A percentile compares a stretch with the other conserved stretches of the same genome.
Evolutionary conservation across 139 green algal genomes (phyloP).

Genomic region (Tetraselmis striata): DNA sequence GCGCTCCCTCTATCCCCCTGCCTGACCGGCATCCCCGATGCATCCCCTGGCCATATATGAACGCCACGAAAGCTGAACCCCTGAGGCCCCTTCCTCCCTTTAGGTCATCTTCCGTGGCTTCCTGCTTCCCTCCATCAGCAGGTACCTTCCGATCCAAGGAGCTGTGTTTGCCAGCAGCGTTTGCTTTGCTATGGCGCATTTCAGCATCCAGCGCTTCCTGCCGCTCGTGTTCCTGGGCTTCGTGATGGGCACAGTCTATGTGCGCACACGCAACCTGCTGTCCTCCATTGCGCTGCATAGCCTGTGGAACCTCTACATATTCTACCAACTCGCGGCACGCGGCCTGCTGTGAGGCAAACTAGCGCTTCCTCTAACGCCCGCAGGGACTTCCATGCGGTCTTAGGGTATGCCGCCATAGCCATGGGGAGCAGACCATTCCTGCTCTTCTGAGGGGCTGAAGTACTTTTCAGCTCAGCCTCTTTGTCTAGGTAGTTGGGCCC

Average conservation of each 20-base stretch:
- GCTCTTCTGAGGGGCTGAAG: no score
- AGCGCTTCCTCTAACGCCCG: no score
- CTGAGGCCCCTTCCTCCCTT: no score
- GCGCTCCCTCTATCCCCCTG: neutral
- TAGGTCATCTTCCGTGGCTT: slow-evolving; percentile 87
- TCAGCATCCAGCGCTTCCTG: slow-evolving; percentile 71
- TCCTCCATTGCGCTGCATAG: slow-evolving; percentile 67
- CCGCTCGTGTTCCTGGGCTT: slow-evolving; percentile 82
- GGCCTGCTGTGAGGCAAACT: neutral
- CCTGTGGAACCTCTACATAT: slow-evolving; percentile 72
- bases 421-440: no score
- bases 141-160: slow-evolving; percentile 47
- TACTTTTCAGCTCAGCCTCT: no score
- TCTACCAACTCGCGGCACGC: slow-evolving; percentile 27
- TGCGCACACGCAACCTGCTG: slow-evolving; percentile 68
- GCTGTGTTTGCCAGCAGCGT: slow-evolving; percentile 49
- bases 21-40: no score
- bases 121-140: slow-evolving; percentile 73
- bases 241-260: slow-evolving; percentile 70
- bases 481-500: no score
- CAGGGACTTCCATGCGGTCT: no score
- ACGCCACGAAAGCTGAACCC: no score
- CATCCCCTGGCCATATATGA: no score
- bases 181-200: slow-evolving; percentile 83
- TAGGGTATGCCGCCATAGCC: no score